These are phyloP conservation scores for Scleroderma citrinum DNA, from an alignment of 768 basidiomycete species.

Conservation along the genomic window DNA sequence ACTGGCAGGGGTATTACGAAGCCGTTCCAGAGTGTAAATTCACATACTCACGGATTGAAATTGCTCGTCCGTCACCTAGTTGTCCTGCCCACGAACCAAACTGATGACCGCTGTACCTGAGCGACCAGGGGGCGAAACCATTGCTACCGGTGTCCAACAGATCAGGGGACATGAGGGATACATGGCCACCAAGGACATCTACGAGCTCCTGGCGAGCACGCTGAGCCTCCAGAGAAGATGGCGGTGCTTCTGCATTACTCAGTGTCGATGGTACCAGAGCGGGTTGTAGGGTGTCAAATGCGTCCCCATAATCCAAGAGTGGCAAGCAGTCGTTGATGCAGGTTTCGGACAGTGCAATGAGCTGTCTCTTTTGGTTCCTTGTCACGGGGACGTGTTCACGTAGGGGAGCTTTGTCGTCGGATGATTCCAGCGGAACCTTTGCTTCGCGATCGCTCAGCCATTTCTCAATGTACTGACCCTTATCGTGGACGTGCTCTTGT, in stretches of 20 bases:
- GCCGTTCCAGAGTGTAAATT: neutral
- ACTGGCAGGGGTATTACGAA: conserved; percentile 37
- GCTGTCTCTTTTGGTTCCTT: conserved; percentile 46
- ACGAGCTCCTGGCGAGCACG: conserved; percentile 64
- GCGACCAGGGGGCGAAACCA: conserved; percentile 63
- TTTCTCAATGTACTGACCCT: conserved; percentile 61
- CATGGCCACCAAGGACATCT: conserved; percentile 76
- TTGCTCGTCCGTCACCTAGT: conserved; percentile 92
- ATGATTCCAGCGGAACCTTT: conserved; percentile 21
- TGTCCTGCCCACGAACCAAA: conserved; percentile 92
- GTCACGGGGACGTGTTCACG: conserved; percentile 45
- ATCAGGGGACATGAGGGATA: conserved; percentile 48
- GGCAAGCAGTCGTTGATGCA: conserved; percentile 75
- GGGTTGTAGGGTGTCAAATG: conserved; percentile 56
- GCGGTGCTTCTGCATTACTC: conserved; percentile 24
- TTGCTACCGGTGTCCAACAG: conserved; percentile 22
- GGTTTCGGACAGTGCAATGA: conserved; percentile 69
- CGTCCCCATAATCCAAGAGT: conserved; percentile 81
- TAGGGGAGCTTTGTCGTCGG: conserved; percentile 20
- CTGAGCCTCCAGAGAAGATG: conserved; percentile 25
- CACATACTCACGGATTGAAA: conserved; percentile 59
- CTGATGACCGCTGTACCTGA: conserved; percentile 89
- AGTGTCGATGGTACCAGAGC: conserved; percentile 33
- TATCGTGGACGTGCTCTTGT: conserved; percentile 44
- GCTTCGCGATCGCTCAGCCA: conserved; percentile 72